Conservation (phyloP, 2,329 filamentous ascomycete genomes). For the Zasmidium cellare region DNA sequence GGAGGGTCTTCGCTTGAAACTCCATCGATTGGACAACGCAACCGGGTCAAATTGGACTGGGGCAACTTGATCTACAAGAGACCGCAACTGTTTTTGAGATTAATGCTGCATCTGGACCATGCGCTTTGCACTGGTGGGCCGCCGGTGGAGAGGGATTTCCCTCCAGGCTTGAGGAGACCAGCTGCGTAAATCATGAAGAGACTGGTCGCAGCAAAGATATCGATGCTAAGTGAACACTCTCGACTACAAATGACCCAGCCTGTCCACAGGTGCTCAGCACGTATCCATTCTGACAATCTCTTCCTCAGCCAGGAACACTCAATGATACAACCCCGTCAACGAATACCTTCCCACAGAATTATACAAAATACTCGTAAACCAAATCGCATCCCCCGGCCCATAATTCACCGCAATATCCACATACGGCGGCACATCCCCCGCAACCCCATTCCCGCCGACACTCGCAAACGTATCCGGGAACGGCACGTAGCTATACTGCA, state of each 20-base stretch:
- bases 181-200: background rate
- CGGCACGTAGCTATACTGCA: conserved; percentile 11
- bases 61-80: conserved; percentile 7
- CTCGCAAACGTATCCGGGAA: conserved; percentile 9
- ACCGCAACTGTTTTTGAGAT: conserved; percentile 7
- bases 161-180: background rate
- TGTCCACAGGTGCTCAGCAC: too few species aligned
- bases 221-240: too few species aligned
- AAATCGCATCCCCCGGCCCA: conserved; percentile 13
- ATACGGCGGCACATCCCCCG: conserved; percentile 15
- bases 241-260: too few species aligned
- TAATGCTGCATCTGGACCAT: conserved; percentile 14
- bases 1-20: background rate
- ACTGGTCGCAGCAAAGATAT: too few species aligned
- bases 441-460: conserved; percentile 2
- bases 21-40: background rate
- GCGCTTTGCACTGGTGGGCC: conserved; percentile 6
- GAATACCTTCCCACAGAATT: conserved; percentile 7
- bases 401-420: conserved; percentile 19
- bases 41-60: conserved; percentile 9
- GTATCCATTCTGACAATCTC: too few species aligned
- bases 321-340: conserved; percentile 3
- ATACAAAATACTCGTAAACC: conserved; percentile 8
- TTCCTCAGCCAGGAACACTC: too few species aligned
- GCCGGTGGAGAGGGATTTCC: conserved; percentile 10